These are phyloP conservation scores for Xylaria sp. DNA, from an alignment of 495 filamentous ascomycete species.

Conservation along the genomic window DNA sequence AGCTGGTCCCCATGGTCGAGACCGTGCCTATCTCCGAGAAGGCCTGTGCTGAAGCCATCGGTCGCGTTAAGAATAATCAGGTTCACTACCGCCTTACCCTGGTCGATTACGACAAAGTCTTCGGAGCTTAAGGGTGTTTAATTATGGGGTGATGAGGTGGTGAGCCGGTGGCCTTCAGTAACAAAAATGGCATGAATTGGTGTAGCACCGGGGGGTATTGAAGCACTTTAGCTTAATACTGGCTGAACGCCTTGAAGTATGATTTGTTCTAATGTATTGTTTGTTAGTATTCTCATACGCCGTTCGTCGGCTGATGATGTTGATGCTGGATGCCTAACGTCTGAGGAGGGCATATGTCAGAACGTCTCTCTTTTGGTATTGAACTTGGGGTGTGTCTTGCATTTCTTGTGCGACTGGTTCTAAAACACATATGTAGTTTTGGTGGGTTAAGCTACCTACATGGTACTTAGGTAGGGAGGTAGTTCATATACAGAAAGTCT, in stretches of 20 bases:
- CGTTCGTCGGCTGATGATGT: neutral
- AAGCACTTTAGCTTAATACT: neutral
- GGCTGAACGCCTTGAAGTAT: neutral
- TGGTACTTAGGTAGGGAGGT: too few relatives aligned
- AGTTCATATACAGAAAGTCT: too few relatives aligned
- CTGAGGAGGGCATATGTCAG: neutral
- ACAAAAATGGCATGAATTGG: neutral
- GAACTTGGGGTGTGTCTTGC: too few relatives aligned
- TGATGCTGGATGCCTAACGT: neutral
- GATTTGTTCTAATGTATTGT: neutral
- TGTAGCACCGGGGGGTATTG: neutral
- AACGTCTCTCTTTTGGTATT: too few relatives aligned
- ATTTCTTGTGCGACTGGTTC: too few relatives aligned
- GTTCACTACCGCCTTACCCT: slow-evolving; percentile 72
- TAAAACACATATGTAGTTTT: too few relatives aligned
- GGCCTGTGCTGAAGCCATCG: slow-evolving; percentile 74
- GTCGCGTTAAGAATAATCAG: slow-evolving; percentile 70
- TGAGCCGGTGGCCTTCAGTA: too few relatives aligned
- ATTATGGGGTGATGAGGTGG: neutral
- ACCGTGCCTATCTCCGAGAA: slow-evolving; percentile 71
- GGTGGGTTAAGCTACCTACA: too few relatives aligned
- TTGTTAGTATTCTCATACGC: neutral
- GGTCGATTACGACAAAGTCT: slow-evolving; percentile 69
- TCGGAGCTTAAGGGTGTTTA: slow-evolving; percentile 38
- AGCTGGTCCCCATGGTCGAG: slow-evolving; percentile 74